These are phyloP conservation scores for Brettanomyces custersianus DNA, from an alignment of 805 yeast genomes.

Conservation along the genomic window DNA sequence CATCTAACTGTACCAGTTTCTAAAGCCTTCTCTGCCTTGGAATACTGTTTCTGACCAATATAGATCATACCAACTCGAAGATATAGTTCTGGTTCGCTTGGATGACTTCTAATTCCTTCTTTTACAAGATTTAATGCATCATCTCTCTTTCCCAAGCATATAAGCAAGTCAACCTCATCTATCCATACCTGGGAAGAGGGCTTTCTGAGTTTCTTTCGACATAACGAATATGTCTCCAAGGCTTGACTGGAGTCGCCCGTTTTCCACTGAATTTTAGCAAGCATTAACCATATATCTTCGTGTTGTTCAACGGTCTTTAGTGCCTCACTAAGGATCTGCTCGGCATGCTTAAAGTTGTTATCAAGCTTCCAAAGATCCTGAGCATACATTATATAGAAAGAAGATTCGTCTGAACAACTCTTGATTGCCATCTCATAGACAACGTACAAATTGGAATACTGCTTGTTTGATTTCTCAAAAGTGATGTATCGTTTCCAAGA, in stretches of 20 bases:
- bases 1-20: conserved; percentile 40
- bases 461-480: conserved; percentile 23
- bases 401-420: conserved; percentile 38
- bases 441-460: conserved; percentile 22
- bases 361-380: conserved; percentile 51
- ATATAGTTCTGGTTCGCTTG: conserved; percentile 42
- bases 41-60: conserved; percentile 21
- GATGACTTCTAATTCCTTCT: conserved; percentile 40
- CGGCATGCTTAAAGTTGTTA: conserved; percentile 41
- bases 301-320: conserved; percentile 32
- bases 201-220: conserved; percentile 6
- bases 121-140: conserved; percentile 34
- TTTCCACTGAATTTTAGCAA: conserved; percentile 53
- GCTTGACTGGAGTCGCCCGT: conserved; percentile 30
- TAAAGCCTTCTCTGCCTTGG: conserved; percentile 39
- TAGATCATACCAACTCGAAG: conserved; percentile 56
- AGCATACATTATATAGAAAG: conserved; percentile 61
- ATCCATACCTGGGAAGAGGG: conserved; percentile 48
- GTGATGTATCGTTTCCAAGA: conserved; percentile 42
- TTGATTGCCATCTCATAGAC: conserved; percentile 47
- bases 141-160: conserved; percentile 28
- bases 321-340: conserved; percentile 43
- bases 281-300: conserved; percentile 62
- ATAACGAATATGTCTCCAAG: conserved; percentile 24
- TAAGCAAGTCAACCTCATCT: conserved; percentile 44